Base-by-base conservation (phyloP, 2,329 filamentous ascomycete species). In the Gaeumannomyces tritici region DNA sequence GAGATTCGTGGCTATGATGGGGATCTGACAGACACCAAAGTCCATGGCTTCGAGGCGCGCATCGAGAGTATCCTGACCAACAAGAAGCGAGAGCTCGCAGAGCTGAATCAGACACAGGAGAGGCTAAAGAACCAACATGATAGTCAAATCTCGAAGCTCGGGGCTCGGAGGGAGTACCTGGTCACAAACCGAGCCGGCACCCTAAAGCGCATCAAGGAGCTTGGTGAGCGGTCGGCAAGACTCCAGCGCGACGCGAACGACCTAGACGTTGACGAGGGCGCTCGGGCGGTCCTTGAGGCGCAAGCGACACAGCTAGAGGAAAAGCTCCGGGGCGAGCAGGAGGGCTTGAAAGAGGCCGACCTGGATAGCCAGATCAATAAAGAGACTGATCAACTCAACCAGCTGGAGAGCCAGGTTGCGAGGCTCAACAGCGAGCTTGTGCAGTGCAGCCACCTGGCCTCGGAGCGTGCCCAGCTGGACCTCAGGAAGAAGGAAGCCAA, bases 201-300 rank as follows among this genome's bases (percentile, higher is more conserved):
- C 6, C 89, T 85, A 68, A 84, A 89, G 66, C 86, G 90, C 58
- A 91, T 96, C 64, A 77, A 79, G 0, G 76, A 80, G 7, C 92
- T 95, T 67, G 91, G 96, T 64, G 86, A 83, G 69, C 89, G 89
- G 62, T 84, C 88, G 8, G 75, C 75, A 4, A 76, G 78, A 1
- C 79, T 93, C 42, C 90, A 96, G 70, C 81, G 78, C 58, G 85
- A 89, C 35, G 79, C 91, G 35, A 82, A 88, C 68, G 79, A 80
- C n/a, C 88, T 99, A 62, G 83, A 89, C 47, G 82, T 93, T 33
- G 93, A 99, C 68, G 93, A 98, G 75, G 93, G 93, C 4, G 84
- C 85, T 35, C 90, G 91, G 72, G 89, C 89, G 29, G 80, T 90
- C 4, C 80, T 97, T 8, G 89, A 95, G 68, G 84, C 87, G 21